Base-by-base conservation (phyloP, 805 yeast species). In the Candida fluviatilis region DNA sequence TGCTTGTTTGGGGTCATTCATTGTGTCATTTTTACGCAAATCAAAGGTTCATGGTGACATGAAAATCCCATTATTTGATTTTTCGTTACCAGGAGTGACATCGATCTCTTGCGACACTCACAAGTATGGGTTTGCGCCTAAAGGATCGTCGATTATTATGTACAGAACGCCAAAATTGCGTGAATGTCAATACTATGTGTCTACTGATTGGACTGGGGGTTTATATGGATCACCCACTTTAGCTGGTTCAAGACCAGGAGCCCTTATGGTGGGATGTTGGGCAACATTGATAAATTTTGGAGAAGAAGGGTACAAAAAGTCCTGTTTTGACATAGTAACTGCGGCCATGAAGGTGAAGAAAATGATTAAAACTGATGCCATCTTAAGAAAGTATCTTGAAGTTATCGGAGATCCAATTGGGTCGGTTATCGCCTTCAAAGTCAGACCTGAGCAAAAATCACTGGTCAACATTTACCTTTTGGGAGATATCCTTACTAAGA, bases 61-160 rank as follows among this genome's bases (percentile, higher is more conserved):
- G 10, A 47, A 49, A 4, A 46, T 66, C 2, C 83, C 84, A 4
- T 54, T 64, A 10, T 90, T 91, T 62, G 98, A 93, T 58, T 91
- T 91, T 64, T 68, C 91, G 47, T 71, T 88, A 2, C 83, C 87
- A 1, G 93, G 74, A 23, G 98, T 93, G n/a, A 93, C 98, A 1
- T 89, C 97, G 2, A 91, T 91, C 41, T 86, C 96, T n/a, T 93
- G 98, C 64, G 99, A 91, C 58, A 91, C 99, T n/a, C 99, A 91
- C 69, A 91, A 91, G 61, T 91, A 91, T 55, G 99, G 98, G 1
- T 93, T 91, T 71, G 97, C 98, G 6, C 99, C 99, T 28, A 91
- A 91, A 62, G 99, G 99, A 7, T 83, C 95, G 0, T 87, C 96
- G 1, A 75, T 91, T 17, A 84, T 93, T 50, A 83, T 93, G 95